Evolutionary conservation across 768 basidiomycete genomes (phyloP), one percentile per base, ranked within the genome.

Genomic region (Tulasnella sp.): DNA sequence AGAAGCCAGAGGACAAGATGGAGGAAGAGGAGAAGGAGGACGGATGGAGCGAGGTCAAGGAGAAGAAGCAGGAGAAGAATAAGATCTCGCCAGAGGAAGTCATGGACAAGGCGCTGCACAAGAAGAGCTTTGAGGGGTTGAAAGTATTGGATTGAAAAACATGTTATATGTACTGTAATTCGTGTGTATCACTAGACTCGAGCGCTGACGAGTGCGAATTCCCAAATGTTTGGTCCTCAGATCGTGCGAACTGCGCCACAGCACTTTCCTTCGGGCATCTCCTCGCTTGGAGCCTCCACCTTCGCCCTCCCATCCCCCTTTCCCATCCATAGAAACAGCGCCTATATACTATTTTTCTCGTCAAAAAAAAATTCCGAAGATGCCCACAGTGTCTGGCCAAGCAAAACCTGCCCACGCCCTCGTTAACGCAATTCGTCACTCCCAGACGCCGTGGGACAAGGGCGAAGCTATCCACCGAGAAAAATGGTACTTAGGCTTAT

Each of bases 51-150:
- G 81, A 80, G 20, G 79, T 79, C 35, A 44, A 16, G 78, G 73
- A 75, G 79, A 55, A 39, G 86, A 83, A 81, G 85, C 83, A 83
- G 83, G 82, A 51, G 79, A 80, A 29, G 35, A 83, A 83, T 35
- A 55, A 3, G 46, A 85, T 88, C 73, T 86, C 84, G 40, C 88
- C 88, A 6, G 79, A 77, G 71, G 79, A 80, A 32, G 76, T 80
- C 26, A 81, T 82, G 80, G 73, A 80, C n/a, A 83, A 81, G 73
- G 80, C 81, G 48, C 51, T 83, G 42, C 69, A 61, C 16, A 78
- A 77, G 74, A 78, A 81, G 83, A 89, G 89, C 80, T 92, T 86
- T 79, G 87, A 87, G 23, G 87, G 86, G 16, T 83, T 92, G 74
- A 84, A 87, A n/a, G 88, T 91, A 23, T 81, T 89, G 26, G 90